A percentile compares a stretch with the other conserved stretches of the same genome.
phyloP scores from a whole-genome alignment of 331 rosid species.

The Prunus yedoensis region DNA sequence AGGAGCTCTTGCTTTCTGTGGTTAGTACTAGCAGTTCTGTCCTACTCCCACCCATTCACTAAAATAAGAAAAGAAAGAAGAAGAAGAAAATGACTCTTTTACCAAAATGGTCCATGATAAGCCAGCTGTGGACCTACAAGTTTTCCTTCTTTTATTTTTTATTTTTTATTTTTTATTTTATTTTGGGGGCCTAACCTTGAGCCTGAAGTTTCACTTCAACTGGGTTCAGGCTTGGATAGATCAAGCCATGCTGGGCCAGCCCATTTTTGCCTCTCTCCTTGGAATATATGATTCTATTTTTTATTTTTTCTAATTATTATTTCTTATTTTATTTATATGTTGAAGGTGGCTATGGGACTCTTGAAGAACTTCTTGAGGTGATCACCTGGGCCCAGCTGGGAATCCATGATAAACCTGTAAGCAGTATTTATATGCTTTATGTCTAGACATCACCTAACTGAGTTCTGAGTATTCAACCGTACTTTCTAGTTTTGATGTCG shows the following conservation, averaged over 20 bases:
- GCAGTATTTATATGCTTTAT: not conserved
- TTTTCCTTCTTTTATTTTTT: too few species aligned
- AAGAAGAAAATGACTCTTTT: not conserved
- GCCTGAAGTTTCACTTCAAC: too few species aligned
- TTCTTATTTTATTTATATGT: not conserved
- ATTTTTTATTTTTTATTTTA: too few species aligned
- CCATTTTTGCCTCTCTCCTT: too few species aligned
- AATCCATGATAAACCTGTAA: constrained; percentile 94
- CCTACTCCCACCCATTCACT: not conserved
- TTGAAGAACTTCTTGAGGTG: constrained; percentile 96
- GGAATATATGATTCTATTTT: not conserved
- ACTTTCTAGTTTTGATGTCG: too few species aligned
- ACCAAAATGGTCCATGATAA: constrained; percentile 3
- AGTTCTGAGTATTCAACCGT: too few species aligned
- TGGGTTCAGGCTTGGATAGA: too few species aligned
- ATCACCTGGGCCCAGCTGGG: constrained; percentile 99
- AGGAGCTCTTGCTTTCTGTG: constrained; percentile 12
- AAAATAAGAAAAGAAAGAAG: not conserved
- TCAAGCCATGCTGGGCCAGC: too few species aligned
- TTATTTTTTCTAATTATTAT: not conserved
- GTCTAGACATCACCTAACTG: too few species aligned
- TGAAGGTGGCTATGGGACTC: constrained; percentile 97
- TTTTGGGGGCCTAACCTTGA: too few species aligned
- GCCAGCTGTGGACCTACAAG: not conserved
- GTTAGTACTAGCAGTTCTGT: not conserved